Evolutionary conservation across 805 yeast species (phyloP).

Genomic region (Yamadazyma sp.): DNA sequence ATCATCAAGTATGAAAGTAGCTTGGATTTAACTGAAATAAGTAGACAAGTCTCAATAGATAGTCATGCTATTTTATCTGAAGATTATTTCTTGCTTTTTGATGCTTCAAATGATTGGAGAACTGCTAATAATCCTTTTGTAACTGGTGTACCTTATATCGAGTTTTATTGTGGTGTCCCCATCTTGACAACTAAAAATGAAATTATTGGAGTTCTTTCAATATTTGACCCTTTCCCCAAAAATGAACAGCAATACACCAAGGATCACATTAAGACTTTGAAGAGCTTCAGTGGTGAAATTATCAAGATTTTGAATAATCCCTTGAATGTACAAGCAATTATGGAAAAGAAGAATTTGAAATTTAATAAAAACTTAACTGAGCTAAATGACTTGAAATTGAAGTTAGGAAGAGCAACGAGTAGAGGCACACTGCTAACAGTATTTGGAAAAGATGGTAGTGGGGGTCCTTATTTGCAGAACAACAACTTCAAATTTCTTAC

Average conservation of each 20-base stretch:
- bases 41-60: constrained; percentile 59
- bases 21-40: constrained; percentile 48
- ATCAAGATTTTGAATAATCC: constrained; percentile 41
- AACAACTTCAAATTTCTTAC: constrained; percentile 38
- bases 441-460: constrained; percentile 64
- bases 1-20: constrained; percentile 48
- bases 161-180: constrained; percentile 67
- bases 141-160: constrained; percentile 54
- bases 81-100: constrained; percentile 51
- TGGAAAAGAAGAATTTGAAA: constrained; percentile 8
- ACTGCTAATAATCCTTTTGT: constrained; percentile 61
- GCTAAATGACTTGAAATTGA: constrained; percentile 27
- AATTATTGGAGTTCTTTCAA: constrained; percentile 55
- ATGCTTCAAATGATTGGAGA: constrained; percentile 72
- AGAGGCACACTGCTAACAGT: constrained; percentile 38
- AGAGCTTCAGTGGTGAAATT: constrained; percentile 38
- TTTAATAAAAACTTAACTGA: constrained; percentile 17
- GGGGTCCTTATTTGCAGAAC: constrained; percentile 55
- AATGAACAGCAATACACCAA: constrained; percentile 25
- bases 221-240: constrained; percentile 51
- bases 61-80: constrained; percentile 64
- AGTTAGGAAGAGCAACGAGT: constrained; percentile 59
- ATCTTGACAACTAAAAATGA: constrained; percentile 31
- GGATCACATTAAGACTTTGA: constrained; percentile 31
- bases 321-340: constrained; percentile 8